Base-by-base conservation (phyloP, 306 rosid genomes). In the Hylodesmum podocarpum region DNA sequence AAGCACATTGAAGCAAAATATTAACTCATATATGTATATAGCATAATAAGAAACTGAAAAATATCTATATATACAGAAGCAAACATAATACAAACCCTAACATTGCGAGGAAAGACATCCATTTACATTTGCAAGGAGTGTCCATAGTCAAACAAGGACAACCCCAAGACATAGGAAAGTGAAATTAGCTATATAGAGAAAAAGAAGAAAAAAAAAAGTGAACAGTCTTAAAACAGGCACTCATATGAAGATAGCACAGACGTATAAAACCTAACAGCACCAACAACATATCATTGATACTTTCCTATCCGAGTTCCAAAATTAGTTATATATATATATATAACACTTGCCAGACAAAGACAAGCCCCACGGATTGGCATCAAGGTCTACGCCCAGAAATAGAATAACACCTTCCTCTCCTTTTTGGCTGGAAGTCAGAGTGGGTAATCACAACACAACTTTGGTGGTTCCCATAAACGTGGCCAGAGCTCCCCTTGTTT, bases 281-380 rank as follows among this genome's bases (percentile, higher is more conserved):
- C 82, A 80, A 84, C 82, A 80, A 84, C 78, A 82, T 71, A 84
- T 78, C 87, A 80, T 78, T 89, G 85, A 81, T 78, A 84, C 78
- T 85, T 85, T 82, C 83, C 76, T 82, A 84, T 84, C 89, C 83
- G 78, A 81, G 86, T 81, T 86, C 84, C 85, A 82, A 78, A 85
- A 89, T 87, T 88, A 91, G 92, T 84, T 76, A 86, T 76, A 84
- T 73, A 81, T 78, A 81, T 76, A 86, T 76, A 84, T 73, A 81
- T 78, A 81, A 80, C 86, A 93, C 84, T 90, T 81, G 88, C 79
- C 73, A 87, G 80, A 78, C 73, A 73, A 41, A 19, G 81, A 79
- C 70, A 49, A 57, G 77, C 84, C 84, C 80, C 82, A 80, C 83
- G 47, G 89, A 73, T 75, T 75, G 84, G 84, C 83, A 86, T 74